phyloP scores from a whole-genome alignment of 1,284 basidiomycete species.

The Anthracocystis setariae region DNA sequence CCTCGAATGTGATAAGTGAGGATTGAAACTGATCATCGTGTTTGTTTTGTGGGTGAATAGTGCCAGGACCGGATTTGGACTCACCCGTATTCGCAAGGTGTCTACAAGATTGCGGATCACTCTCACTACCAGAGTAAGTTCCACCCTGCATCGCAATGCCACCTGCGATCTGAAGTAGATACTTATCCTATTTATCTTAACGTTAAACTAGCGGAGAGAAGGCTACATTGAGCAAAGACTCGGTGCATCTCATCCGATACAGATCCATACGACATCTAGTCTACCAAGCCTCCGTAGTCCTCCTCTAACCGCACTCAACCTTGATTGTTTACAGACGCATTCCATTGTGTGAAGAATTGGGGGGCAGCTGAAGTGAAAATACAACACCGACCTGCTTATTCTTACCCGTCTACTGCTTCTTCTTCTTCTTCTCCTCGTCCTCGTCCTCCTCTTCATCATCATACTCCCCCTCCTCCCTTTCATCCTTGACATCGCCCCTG shows the following conservation, averaged over 20 bases:
- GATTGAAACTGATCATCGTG: neutral
- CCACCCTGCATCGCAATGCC: too few relatives aligned
- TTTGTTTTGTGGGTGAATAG: conserved; percentile 19
- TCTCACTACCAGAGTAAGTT: conserved; percentile 55
- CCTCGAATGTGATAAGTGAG: neutral
- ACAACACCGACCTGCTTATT: too few relatives aligned
- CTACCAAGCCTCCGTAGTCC: conserved; percentile 47
- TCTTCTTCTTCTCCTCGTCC: conserved; percentile 46
- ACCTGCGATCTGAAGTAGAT: too few relatives aligned
- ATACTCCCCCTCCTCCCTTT: conserved; percentile 63
- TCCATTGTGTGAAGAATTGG: neutral
- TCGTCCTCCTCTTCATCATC: conserved; percentile 57
- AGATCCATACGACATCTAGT: conserved; percentile 54
- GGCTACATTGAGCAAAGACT: conserved; percentile 43
- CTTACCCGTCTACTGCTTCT: conserved; percentile 43
- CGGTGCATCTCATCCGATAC: conserved; percentile 62
- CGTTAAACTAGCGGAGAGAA: conserved; percentile 54
- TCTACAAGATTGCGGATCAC: conserved; percentile 53
- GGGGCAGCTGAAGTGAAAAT: too few relatives aligned
- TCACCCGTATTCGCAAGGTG: conserved; percentile 64
- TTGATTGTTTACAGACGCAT: neutral
- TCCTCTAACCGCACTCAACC: conserved; percentile 49
- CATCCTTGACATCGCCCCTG: conserved; percentile 50
- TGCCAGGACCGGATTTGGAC: conserved; percentile 54
- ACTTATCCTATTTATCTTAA: too few relatives aligned